Conservation (phyloP, 2,329 filamentous ascomycete species). For the Ceratocystis huliohia region DNA sequence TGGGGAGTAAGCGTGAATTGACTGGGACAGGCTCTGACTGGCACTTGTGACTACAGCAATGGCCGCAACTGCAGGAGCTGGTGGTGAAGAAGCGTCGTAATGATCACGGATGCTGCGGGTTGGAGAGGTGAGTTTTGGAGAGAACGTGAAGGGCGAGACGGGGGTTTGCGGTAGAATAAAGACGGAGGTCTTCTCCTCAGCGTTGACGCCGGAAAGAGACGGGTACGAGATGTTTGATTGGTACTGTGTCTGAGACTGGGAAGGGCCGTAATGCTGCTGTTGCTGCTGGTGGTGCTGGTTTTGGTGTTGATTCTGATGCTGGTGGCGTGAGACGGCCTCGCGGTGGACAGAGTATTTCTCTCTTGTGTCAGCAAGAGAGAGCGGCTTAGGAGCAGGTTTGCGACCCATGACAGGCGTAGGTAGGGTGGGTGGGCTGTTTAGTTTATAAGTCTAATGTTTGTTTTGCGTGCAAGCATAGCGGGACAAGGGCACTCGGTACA, state of each 20-base stretch:
- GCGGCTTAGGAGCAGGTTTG: slow-evolving; percentile 46
- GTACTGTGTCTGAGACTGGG: neutral
- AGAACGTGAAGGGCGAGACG: slow-evolving; percentile 35
- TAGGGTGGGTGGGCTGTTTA: neutral
- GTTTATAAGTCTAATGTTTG: neutral
- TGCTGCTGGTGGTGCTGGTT: neutral
- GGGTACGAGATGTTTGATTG: neutral
- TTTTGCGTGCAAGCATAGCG: neutral
- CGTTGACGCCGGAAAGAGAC: slow-evolving; percentile 2
- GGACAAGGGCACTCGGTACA: neutral
- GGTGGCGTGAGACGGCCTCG: slow-evolving; percentile 6
- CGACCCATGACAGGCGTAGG: slow-evolving; percentile 38
- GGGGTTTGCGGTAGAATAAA: slow-evolving; percentile 31
- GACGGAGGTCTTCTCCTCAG: slow-evolving; percentile 31
- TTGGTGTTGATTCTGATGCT: neutral
- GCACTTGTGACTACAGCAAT: neutral
- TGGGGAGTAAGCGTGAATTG: neutral
- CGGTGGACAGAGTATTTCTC: slow-evolving; percentile 9
- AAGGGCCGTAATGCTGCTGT: neutral
- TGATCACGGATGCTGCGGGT: neutral
- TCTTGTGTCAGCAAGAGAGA: slow-evolving; percentile 36
- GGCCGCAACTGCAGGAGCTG: neutral
- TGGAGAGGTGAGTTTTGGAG: slow-evolving; percentile 25
- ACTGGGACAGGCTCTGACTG: neutral
- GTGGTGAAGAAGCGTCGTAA: neutral